phyloP scores from a whole-genome alignment of 1,284 basidiomycete genomes.

The Neotropicomus parvogracilis region DNA sequence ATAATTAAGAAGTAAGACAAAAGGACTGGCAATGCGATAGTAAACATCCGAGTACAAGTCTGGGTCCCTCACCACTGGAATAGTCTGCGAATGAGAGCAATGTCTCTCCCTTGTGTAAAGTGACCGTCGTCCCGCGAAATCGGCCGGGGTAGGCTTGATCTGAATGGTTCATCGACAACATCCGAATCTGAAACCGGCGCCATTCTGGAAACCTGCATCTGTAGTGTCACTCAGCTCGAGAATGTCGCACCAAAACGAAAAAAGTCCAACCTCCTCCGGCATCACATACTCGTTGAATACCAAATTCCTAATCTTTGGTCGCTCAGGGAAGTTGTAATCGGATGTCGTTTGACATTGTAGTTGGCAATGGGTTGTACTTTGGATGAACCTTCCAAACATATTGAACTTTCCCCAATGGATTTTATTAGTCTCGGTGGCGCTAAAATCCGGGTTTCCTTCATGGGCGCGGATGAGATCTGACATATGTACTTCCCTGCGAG shows the following conservation, averaged over 20 bases:
- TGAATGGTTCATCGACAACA: constrained; percentile 39
- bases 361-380: constrained; percentile 66
- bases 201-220: constrained; percentile 62
- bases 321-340: constrained; percentile 57
- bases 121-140: constrained; percentile 32
- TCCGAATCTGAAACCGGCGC: constrained; percentile 45
- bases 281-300: constrained; percentile 53
- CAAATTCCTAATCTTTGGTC: constrained; percentile 48
- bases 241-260: background rate
- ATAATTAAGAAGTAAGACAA: constrained; percentile 30
- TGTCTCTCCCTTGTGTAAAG: constrained; percentile 32
- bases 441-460: constrained; percentile 69
- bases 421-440: constrained; percentile 54
- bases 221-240: constrained; percentile 8
- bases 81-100: constrained; percentile 34
- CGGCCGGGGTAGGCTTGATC: constrained; percentile 31
- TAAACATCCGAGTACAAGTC: constrained; percentile 24
- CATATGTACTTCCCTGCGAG: constrained; percentile 73
- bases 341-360: constrained; percentile 57
- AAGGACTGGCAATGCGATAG: constrained; percentile 29
- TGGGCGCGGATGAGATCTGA: constrained; percentile 75
- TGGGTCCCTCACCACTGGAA: constrained; percentile 29
- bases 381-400: constrained; percentile 77
- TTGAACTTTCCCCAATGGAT: constrained; percentile 87
- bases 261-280: constrained; percentile 56